Conservation (phyloP, 2,329 filamentous ascomycete genomes). For the Trichoderma koningii region DNA sequence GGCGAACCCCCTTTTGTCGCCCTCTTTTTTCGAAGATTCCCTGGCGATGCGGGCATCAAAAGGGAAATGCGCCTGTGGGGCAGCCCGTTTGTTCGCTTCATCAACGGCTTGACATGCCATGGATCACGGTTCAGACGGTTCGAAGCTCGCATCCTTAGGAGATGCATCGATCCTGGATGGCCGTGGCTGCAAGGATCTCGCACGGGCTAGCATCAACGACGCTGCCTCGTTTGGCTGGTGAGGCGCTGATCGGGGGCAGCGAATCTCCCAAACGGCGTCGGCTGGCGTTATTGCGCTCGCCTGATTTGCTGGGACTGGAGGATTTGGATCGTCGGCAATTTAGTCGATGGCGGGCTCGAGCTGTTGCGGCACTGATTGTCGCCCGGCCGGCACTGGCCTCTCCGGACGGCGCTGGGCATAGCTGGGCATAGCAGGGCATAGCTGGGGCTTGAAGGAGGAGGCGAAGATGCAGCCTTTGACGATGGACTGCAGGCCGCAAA, state of each 20-base stretch:
- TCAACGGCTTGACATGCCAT: too few relatives aligned
- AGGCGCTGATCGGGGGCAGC: constrained; percentile 12
- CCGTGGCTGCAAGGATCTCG: constrained; percentile 8
- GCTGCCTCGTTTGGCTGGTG: constrained; percentile 3
- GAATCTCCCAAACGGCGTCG: constrained; percentile 7
- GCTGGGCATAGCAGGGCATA: too few relatives aligned
- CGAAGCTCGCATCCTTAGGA: background rate
- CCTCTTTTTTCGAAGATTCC: constrained; percentile 9
- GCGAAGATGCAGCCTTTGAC: background rate
- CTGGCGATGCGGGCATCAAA: background rate
- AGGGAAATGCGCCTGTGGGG: constrained; percentile 2
- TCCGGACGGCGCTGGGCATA: background rate
- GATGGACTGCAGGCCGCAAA: background rate
- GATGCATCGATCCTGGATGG: constrained; percentile 19
- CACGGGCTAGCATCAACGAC: background rate
- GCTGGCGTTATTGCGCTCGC: constrained; percentile 7
- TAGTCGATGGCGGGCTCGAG: background rate
- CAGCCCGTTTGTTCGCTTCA: background rate
- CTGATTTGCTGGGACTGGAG: constrained; percentile 10
- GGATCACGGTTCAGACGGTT: constrained; percentile 1
- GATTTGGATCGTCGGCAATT: constrained; percentile 16
- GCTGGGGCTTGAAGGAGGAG: too few relatives aligned
- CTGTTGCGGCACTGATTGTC: constrained; percentile 17
- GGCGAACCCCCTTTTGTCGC: constrained; percentile 2
- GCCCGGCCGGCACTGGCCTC: background rate